Percentiles rank a stretch among this genome's conserved stretches.
Conservation (phyloP, 1,139 yeast species). For the Candida buenavistaensis region DNA sequence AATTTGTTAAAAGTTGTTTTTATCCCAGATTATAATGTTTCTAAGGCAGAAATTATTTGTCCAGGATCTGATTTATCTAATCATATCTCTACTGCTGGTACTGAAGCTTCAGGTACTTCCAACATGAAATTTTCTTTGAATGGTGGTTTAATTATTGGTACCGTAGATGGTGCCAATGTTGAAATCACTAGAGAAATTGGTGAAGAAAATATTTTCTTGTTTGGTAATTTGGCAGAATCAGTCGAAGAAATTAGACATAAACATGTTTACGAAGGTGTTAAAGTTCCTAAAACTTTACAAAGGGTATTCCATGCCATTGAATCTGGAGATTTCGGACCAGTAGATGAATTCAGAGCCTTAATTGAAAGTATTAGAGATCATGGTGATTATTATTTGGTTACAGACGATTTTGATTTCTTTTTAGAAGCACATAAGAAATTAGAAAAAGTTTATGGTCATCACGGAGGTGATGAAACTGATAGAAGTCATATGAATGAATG, state of each 20-base stretch:
- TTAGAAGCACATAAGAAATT: conserved; percentile 76
- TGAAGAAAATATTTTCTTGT: conserved; percentile 87
- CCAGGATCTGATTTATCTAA: conserved; percentile 92
- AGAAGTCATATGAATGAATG: conserved; percentile 63
- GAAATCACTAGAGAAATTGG: conserved; percentile 94
- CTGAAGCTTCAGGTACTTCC: conserved; percentile 95
- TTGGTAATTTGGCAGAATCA: conserved; percentile 86
- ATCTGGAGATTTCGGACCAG: conserved; percentile 69
- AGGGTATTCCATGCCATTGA: conserved; percentile 71
- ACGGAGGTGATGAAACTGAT: conserved; percentile 41
- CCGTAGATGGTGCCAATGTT: conserved; percentile 96
- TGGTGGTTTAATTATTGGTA: conserved; percentile 92
- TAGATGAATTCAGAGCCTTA: conserved; percentile 65
- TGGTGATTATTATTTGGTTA: conserved; percentile 85
- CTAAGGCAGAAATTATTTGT: conserved; percentile 86
- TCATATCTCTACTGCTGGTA: conserved; percentile 97
- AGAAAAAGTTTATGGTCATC: conserved; percentile 65
- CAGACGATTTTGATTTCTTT: conserved; percentile 87
- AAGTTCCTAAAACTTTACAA: conserved; percentile 55
- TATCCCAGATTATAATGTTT: conserved; percentile 89
- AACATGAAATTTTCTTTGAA: conserved; percentile 94
- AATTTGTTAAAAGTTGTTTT: conserved; percentile 82
- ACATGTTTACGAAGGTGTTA: conserved; percentile 61
- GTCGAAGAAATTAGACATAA: conserved; percentile 83
- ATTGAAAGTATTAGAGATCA: conserved; percentile 67